A percentile compares a stretch with the other conserved stretches of the same genome.
Conservation (phyloP, 2,329 filamentous ascomycete genomes). For the Ustulina deusta region DNA sequence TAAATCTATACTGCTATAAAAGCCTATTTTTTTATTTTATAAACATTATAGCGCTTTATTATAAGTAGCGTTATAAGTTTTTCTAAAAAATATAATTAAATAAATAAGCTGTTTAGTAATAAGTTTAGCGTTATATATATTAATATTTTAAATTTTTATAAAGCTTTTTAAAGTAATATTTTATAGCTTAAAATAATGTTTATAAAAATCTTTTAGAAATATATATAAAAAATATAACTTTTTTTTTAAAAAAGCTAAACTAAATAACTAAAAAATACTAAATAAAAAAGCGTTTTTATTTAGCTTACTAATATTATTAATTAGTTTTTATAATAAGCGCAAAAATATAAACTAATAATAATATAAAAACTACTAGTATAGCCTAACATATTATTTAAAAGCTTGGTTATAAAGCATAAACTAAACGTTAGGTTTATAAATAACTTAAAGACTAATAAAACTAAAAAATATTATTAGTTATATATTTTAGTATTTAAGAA, state of each 20-base stretch:
- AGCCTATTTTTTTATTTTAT: conserved; percentile 44
- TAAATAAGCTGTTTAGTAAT: conserved; percentile 52
- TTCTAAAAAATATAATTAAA: conserved; percentile 51
- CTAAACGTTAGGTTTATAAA: conserved; percentile 52
- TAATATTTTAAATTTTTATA: conserved; percentile 51
- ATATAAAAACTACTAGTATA: conserved; percentile 39
- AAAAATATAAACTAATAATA: conserved; percentile 39
- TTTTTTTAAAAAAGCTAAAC: conserved; percentile 48
- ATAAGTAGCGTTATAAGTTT: conserved; percentile 55
- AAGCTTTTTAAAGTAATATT: conserved; percentile 52
- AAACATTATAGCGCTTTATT: conserved; percentile 41
- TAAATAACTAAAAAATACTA: conserved; percentile 52
- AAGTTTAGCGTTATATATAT: conserved; percentile 54
- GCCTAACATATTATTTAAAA: conserved; percentile 45
- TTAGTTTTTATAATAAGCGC: conserved; percentile 48
- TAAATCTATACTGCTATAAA: conserved; percentile 52
- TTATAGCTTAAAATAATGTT: conserved; percentile 49
- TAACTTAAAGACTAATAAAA: conserved; percentile 37
- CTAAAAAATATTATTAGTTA: conserved; percentile 49
- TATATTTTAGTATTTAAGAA: conserved; percentile 56
- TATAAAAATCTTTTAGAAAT: conserved; percentile 53
- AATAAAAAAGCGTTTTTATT: conserved; percentile 52
- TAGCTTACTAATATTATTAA: conserved; percentile 51
- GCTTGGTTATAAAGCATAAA: conserved; percentile 51
- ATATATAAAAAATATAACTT: conserved; percentile 44